Evolutionary conservation across 768 basidiomycete species (phyloP).

Genomic region (Punctularia strigosozonata): DNA sequence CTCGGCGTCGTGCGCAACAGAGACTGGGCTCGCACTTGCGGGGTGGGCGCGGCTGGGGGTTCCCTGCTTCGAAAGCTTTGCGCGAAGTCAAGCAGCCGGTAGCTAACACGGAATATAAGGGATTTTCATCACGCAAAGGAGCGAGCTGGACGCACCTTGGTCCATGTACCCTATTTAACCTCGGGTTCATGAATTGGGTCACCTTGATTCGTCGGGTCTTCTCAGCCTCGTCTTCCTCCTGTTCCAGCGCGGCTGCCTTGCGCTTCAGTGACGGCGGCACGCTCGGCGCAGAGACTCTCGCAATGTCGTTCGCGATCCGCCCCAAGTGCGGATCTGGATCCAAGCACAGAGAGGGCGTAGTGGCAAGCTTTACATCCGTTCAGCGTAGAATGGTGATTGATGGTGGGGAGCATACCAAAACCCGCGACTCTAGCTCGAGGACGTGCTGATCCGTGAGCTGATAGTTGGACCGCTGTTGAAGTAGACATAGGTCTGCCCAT

Average conservation of each 20-base stretch:
- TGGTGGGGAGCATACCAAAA: conserved; percentile 41
- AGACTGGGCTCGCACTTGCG: background rate
- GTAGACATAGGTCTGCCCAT: conserved; percentile 66
- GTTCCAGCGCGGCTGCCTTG: conserved; percentile 57
- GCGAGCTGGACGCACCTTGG: conserved; percentile 29
- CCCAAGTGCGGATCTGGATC: conserved; percentile 70
- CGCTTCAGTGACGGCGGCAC: conserved; percentile 65
- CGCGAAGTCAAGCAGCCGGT: conserved; percentile 38
- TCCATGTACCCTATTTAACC: conserved; percentile 28
- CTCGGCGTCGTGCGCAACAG: background rate
- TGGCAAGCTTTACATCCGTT: conserved; percentile 42
- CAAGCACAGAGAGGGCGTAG: conserved; percentile 64
- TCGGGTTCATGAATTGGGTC: conserved; percentile 69
- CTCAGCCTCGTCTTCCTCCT: conserved; percentile 68
- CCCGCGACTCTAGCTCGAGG: conserved; percentile 60
- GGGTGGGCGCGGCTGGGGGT: background rate
- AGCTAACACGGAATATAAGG: conserved; percentile 23
- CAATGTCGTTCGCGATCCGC: conserved; percentile 63
- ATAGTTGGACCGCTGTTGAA: conserved; percentile 44
- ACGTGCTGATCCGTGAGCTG: conserved; percentile 66
- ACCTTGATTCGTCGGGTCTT: conserved; percentile 64
- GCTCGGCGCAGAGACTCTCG: conserved; percentile 63
- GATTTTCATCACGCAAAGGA: background rate
- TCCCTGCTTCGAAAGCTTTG: background rate
- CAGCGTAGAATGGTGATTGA: conserved; percentile 1